Evolutionary conservation across 1,284 basidiomycete genomes (phyloP).

Genomic region (Rhodotorula sp.): DNA sequence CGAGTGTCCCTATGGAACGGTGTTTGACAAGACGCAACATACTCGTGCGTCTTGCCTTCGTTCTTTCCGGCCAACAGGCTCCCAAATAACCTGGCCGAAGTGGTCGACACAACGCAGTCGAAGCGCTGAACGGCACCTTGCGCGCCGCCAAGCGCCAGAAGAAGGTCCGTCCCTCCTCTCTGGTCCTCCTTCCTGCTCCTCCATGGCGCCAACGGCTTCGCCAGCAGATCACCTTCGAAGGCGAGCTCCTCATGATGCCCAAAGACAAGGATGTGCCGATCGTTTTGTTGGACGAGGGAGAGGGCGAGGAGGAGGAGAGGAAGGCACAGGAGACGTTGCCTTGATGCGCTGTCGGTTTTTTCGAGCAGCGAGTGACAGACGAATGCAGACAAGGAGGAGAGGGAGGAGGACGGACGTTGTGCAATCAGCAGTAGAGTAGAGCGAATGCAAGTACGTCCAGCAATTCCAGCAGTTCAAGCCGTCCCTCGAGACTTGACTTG

Average conservation of each 20-base stretch:
- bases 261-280: conserved; percentile 30
- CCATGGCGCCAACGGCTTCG: too few relatives aligned
- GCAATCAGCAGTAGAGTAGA: too few relatives aligned
- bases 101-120: conserved; percentile 6
- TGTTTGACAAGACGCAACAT: conserved; percentile 31
- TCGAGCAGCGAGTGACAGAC: too few relatives aligned
- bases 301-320: not conserved
- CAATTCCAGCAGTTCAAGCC: too few relatives aligned
- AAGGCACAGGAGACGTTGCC: conserved; percentile 12
- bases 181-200: too few relatives aligned
- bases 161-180: conserved; percentile 25
- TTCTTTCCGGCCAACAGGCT: not conserved
- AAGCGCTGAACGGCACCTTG: conserved; percentile 39
- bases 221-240: conserved; percentile 28
- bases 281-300: conserved; percentile 11
- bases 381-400: too few relatives aligned
- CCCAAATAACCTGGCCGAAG: not conserved
- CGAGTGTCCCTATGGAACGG: conserved; percentile 23
- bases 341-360: too few relatives aligned
- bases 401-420: too few relatives aligned
- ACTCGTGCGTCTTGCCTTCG: conserved; percentile 19
- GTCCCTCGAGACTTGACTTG: too few relatives aligned
- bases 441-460: too few relatives aligned
- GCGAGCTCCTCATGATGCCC: conserved; percentile 40
- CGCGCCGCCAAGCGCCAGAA: conserved; percentile 37